Evolutionary conservation across 306 rosid genomes (phyloP).

Genomic region (Cucurbita moschata): DNA sequence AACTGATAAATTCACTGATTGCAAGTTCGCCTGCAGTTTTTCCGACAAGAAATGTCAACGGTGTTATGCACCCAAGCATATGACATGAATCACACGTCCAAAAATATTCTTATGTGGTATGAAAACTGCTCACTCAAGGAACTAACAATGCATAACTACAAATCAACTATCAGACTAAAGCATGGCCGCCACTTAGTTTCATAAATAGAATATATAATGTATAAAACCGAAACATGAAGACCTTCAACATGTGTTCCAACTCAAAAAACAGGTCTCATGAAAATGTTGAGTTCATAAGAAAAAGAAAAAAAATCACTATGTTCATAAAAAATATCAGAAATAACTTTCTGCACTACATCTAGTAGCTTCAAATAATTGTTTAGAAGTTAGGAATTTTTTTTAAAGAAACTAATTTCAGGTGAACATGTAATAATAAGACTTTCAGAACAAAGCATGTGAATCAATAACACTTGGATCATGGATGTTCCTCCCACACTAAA

Average conservation of each 20-base stretch:
- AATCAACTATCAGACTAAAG: background rate
- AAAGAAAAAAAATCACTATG: background rate
- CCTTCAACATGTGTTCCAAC: background rate
- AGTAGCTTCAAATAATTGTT: background rate
- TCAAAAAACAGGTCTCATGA: background rate
- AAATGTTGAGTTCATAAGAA: background rate
- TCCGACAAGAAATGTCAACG: background rate
- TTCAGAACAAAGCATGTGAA: background rate
- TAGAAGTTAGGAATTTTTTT: background rate
- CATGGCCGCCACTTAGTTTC: background rate
- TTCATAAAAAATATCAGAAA: background rate
- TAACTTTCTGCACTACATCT: background rate
- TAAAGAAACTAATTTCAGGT: background rate
- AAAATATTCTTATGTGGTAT: background rate
- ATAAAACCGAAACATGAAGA: background rate
- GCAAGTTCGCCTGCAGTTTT: conserved; percentile 51
- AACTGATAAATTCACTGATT: conserved; percentile 59
- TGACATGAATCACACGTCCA: background rate
- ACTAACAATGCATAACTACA: background rate
- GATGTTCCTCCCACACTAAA: background rate
- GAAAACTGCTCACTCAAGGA: background rate
- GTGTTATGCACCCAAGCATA: background rate
- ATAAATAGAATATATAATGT: too few relatives aligned
- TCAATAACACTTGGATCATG: background rate
- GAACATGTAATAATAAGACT: background rate